phyloP scores from a whole-genome alignment of 352 stramenopile genomes.

The Phytophthora uliginosa region DNA sequence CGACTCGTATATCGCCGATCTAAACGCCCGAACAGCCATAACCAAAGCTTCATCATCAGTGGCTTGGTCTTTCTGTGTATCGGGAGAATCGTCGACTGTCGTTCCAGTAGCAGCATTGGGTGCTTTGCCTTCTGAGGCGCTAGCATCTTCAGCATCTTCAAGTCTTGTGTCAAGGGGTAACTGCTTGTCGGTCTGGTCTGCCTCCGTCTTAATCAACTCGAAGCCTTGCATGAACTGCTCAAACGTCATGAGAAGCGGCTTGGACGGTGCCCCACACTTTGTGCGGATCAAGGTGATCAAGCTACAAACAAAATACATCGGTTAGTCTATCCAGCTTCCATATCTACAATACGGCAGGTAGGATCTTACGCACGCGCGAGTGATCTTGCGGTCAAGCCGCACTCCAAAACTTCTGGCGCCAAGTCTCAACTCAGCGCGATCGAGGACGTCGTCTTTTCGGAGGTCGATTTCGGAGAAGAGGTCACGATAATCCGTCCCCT shows the following conservation, averaged over 20 bases:
- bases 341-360: neutral
- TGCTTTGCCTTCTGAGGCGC: neutral
- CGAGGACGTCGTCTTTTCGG: constrained; percentile 60
- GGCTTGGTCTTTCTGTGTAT: constrained; percentile 6
- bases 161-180: neutral
- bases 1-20: constrained; percentile 52
- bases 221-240: constrained; percentile 71
- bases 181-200: neutral
- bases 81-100: neutral
- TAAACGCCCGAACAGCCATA: constrained; percentile 41
- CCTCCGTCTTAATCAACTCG: constrained; percentile 34
- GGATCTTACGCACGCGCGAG: constrained; percentile 52
- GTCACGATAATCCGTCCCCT: constrained; percentile 22
- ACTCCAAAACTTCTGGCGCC: constrained; percentile 60
- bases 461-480: constrained; percentile 66
- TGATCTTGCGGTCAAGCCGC: constrained; percentile 69
- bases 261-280: constrained; percentile 47
- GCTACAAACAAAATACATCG: constrained; percentile 18
- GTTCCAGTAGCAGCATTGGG: neutral
- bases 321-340: constrained; percentile 7
- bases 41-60: constrained; percentile 49
- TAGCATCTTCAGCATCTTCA: neutral
- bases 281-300: constrained; percentile 65
- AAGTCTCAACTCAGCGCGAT: constrained; percentile 72
- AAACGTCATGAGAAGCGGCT: constrained; percentile 54